Evolutionary conservation across 805 yeast genomes (phyloP), one percentile per base, ranked within the genome.

Genomic region (Blastobotrys mokoenaii): DNA sequence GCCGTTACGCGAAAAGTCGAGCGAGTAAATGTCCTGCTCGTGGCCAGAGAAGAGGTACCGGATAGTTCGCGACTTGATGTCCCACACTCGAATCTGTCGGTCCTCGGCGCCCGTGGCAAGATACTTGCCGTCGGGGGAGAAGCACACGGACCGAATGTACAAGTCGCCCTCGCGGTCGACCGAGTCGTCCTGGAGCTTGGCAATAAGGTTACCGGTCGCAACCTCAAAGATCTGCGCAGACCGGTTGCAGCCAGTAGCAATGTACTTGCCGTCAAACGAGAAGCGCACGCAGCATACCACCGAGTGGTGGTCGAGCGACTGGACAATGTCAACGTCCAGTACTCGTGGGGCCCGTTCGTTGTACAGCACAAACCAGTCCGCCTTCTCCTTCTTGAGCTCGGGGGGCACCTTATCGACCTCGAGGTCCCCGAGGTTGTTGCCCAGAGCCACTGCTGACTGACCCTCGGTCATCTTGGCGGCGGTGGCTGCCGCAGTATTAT

Each of bases 251-350:
- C 98, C 98, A 12, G 97, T 90, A 20, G 97, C 98, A 55, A 90
- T 72, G 61, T 77, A 85, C 67, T 84, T 83, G 51, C 97, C 97
- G 63, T 87, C 95, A 52, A 79, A 79, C 47, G 89, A 80, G 70
- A 93, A 90, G 50, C 95, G 76, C 47, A 90, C 97, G 66, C 97
- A 90, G 71, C 97, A 93, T 42, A 90, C 97, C 38, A 90, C 97
- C 1, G 95, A 84, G 12, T 88, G 76, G 69, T 93, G 97, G 61
- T 85, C 95, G 55, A 90, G 76, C 11, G 96, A 82, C 61, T 84
- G 93, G 55, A 88, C 85, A 51, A 90, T 73, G 42, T 88, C 93
- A 42, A 90, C 89, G 60, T 90, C 97, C 47, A 86, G 75, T 36
- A 71, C 67, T 51, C 77, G 76, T 41, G 84, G 81, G 52, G 87